Base-by-base conservation (phyloP, 345 rosid species). In the Iberis pinnata region DNA sequence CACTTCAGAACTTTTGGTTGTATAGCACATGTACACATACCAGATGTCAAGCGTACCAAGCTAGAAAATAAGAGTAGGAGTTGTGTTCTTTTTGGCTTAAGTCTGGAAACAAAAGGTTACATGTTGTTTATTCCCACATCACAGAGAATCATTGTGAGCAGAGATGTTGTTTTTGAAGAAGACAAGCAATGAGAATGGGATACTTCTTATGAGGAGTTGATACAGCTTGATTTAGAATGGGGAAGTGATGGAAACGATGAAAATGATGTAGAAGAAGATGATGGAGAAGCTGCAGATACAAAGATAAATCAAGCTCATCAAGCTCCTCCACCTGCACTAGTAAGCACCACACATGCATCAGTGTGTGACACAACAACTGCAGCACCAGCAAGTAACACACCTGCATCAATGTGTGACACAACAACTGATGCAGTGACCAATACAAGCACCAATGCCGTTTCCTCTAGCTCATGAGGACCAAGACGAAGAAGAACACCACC, bases 61-160 rank as follows among this genome's bases (percentile, higher is more conserved):
- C 17, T 66, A 1, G 43, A 58, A 32, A 31, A 65, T 0, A 60
- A 61, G 3, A 36, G 53, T 7, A n/a, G n/a, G n/a, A n/a, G n/a
- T n/a, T n/a, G n/a, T n/a, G n/a, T n/a, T n/a, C n/a, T n/a, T n/a
- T n/a, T n/a, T n/a, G n/a, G n/a, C n/a, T n/a, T n/a, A n/a, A n/a
- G n/a, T n/a, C n/a, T 2, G 9, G 3, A 15, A 0, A 25, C 65
- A 0, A 65, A 66, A 0, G 60, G 38, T 0, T 50, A 61, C 3
- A 25, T 0, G 2, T 15, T 61, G 0, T 61, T 2, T 2, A 48
- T 50, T 41, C 50, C 35, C 0, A 7, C 9, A 38, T 6, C 3
- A 22, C 3, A 22, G 25, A n/a, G n/a, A 6, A 22, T 22, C 4
- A 3, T 22, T 22, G 25, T 22, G 42, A 39, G 43, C 43, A 39